Base-by-base conservation (phyloP, 805 yeast genomes). In the Lipomyces oligophaga region DNA sequence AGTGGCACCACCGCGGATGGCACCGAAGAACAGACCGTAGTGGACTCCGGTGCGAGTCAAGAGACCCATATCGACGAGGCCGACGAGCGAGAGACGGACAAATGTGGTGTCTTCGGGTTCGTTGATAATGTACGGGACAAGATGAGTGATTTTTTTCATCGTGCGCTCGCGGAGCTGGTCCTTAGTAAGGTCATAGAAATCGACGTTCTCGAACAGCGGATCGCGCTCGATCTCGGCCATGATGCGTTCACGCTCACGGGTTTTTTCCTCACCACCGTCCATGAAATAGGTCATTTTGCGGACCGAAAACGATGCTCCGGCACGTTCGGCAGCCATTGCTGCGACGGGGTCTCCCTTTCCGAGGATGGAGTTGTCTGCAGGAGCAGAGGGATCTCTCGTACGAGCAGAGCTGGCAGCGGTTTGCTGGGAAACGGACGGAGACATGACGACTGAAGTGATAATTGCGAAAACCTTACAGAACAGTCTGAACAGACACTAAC, bases 21-120 rank as follows among this genome's bases (percentile, higher is more conserved):
- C 85, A 47, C 79, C 77, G 43, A 86, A 74, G 63, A 90, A 90
- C 47, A 89, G 73, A 3, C 96, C 96, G 55, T 83, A 72, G 70
- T 89, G 95, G 45, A 89, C 88, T 34, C 95, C 96, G 41, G 85
- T 67, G 59, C 97, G 77, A 26, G 96, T 88, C 42, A 80, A 78
- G 36, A 84, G 69, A 57, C 81, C 81, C 15, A 95, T 94, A 65
- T 90, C 97, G 52, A 60, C 53, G 18, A 66, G 34, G 7, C 65
- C 61, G 5, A 66, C 48, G 19, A 62, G 30, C 6, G 61, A 49
- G 30, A 66, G 38, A 11, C 64, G 56, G 45, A 44, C 45, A 36
- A 43, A 45, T 27, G 61, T 51, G 16, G 55, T 62, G 15, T 45
- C 47, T 58, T 67, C 71, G 31, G 48, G 51, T 43, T 58, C 58